These are phyloP conservation scores for Alternaria panax DNA, from an alignment of 2,329 filamentous ascomycete genomes.

Conservation along the genomic window DNA sequence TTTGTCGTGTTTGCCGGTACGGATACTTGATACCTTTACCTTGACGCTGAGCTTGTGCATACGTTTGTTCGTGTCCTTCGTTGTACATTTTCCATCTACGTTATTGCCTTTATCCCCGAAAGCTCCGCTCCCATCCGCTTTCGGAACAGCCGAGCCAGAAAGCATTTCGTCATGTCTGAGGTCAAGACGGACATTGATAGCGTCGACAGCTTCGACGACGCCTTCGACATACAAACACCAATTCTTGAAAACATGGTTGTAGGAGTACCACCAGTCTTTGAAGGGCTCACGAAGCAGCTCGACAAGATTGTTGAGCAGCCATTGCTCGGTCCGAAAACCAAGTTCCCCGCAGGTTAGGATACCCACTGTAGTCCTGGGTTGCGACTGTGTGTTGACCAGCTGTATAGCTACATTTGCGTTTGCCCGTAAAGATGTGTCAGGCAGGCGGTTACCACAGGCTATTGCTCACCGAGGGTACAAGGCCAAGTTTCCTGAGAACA, in stretches of 20 bases:
- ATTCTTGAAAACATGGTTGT: slow-evolving; percentile 48
- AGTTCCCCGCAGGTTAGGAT: slow-evolving; percentile 38
- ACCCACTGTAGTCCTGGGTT: not conserved
- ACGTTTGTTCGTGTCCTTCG: not conserved
- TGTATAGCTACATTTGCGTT: slow-evolving; percentile 45
- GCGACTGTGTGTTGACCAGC: slow-evolving; percentile 23
- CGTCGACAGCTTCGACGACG: slow-evolving; percentile 24
- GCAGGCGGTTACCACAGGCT: slow-evolving; percentile 66
- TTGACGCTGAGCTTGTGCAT: not conserved
- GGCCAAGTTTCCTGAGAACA: slow-evolving; percentile 82
- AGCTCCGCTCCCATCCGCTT: slow-evolving; percentile 20
- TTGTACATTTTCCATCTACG: not conserved
- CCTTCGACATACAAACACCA: slow-evolving; percentile 41
- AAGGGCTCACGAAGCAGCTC: slow-evolving; percentile 44
- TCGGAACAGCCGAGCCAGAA: slow-evolving; percentile 12
- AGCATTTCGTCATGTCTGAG: slow-evolving; percentile 28
- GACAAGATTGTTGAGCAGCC: slow-evolving; percentile 47
- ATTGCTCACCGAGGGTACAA: slow-evolving; percentile 85
- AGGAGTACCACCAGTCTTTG: slow-evolving; percentile 48
- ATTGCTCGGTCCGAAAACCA: slow-evolving; percentile 38
- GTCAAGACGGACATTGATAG: slow-evolving; percentile 16
- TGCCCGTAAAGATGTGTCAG: slow-evolving; percentile 45
- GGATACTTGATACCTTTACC: not conserved
- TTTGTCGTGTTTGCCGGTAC: not conserved
- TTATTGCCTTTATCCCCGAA: slow-evolving; percentile 15